These are phyloP conservation scores for Globisporangium camurandrum DNA, from an alignment of 352 stramenopile species.

Conservation along the genomic window DNA sequence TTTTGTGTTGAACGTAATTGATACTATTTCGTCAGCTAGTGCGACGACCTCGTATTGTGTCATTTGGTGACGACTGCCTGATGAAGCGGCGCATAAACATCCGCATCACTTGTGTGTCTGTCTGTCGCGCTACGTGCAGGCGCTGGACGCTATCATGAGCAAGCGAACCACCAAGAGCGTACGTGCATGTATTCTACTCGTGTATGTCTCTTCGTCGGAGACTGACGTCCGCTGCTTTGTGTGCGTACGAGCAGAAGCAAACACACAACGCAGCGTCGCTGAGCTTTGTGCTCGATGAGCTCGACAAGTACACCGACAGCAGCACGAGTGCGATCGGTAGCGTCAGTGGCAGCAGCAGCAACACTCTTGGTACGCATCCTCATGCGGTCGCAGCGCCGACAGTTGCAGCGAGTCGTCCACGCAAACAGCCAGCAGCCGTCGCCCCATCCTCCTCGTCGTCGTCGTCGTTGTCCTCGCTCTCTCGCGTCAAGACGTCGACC, in stretches of 20 bases:
- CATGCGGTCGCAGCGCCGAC: too few relatives aligned
- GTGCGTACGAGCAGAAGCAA: constrained; percentile 1
- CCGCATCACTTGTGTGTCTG: too few relatives aligned
- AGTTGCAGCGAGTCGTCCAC: not conserved
- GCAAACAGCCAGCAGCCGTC: not conserved
- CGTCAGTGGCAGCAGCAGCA: not conserved
- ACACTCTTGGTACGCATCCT: not conserved
- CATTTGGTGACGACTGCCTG: too few relatives aligned
- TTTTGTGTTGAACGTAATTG: too few relatives aligned
- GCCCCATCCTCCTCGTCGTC: too few relatives aligned
- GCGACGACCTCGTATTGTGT: too few relatives aligned
- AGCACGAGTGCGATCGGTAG: constrained; percentile 7
- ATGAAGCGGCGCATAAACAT: too few relatives aligned
- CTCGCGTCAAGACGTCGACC: too few relatives aligned
- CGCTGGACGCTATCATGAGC: too few relatives aligned
- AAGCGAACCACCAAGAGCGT: constrained; percentile 44
- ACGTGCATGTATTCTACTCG: constrained; percentile 5
- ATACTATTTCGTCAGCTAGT: too few relatives aligned
- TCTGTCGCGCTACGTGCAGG: too few relatives aligned
- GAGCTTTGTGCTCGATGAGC: constrained; percentile 44
- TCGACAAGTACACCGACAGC: constrained; percentile 57
- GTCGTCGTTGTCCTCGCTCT: too few relatives aligned
- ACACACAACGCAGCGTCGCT: constrained; percentile 32
- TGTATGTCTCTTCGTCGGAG: not conserved
- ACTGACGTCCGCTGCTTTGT: constrained; percentile 1